phyloP scores from a whole-genome alignment of 352 stramenopile species.

The Phytophthora chlamydospora region DNA sequence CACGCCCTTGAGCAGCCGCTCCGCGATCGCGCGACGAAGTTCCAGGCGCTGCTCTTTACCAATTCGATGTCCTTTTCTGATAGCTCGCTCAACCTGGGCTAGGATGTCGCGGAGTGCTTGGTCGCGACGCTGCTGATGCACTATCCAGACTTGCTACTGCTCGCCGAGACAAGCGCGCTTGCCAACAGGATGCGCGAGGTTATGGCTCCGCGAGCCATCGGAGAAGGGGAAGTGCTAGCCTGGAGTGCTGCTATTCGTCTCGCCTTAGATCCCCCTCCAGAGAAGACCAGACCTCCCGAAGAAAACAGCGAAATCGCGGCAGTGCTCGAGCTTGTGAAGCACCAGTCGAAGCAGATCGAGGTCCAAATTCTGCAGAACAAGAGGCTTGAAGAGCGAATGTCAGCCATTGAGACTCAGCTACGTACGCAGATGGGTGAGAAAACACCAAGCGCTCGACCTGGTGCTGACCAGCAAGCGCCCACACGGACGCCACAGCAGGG shows the following conservation, averaged over 20 bases:
- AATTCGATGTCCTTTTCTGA: conserved; percentile 3
- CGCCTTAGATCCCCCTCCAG: not conserved
- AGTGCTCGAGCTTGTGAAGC: conserved; percentile 9
- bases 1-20: not conserved
- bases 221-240: conserved; percentile 1
- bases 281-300: not conserved
- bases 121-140: conserved; percentile 15
- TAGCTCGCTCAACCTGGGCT: conserved; percentile 5
- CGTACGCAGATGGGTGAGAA: not conserved
- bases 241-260: not conserved
- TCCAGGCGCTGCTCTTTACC: conserved; percentile 6
- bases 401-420: conserved; percentile 1
- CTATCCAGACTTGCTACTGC: conserved; percentile 11
- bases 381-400: conserved; percentile 11
- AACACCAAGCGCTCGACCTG: not conserved
- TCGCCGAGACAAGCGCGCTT: conserved; percentile 1
- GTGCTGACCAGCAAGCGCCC: not conserved
- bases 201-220: not conserved
- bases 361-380: conserved; percentile 18
- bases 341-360: conserved; percentile 10
- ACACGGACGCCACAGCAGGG: not conserved
- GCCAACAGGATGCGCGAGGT: conserved; percentile 7
- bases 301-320: not conserved
- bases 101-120: conserved; percentile 12
- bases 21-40: not conserved